Evolutionary conservation across 2,329 filamentous ascomycete species (phyloP).

Genomic region (Fusarium zealandicum): DNA sequence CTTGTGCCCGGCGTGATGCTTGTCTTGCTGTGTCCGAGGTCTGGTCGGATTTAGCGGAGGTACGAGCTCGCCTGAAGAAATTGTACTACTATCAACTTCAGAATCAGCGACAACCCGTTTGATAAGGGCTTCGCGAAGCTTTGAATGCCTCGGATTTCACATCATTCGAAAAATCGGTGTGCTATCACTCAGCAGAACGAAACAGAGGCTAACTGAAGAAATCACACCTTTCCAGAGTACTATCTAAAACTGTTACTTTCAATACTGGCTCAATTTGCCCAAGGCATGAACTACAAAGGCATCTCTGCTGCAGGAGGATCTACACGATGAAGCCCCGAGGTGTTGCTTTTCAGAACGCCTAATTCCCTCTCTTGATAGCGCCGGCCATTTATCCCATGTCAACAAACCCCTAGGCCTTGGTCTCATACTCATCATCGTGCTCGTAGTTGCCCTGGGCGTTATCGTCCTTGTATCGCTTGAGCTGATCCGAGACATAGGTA

Average conservation of each 20-base stretch:
- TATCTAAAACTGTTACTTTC: not conserved
- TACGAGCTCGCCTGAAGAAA: not conserved
- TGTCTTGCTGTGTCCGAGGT: not conserved
- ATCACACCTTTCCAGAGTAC: not conserved
- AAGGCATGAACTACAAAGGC: conserved; percentile 19
- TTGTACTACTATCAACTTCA: not conserved
- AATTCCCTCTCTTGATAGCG: conserved; percentile 15
- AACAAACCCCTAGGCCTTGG: conserved; percentile 42
- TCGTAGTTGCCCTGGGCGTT: conserved; percentile 36
- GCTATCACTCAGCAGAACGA: not conserved
- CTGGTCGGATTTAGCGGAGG: conserved; percentile 7
- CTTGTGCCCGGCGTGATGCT: conserved; percentile 16
- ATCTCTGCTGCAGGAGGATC: conserved; percentile 5
- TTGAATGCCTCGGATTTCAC: not conserved
- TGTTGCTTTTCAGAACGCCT: conserved; percentile 32
- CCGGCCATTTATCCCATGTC: conserved; percentile 7
- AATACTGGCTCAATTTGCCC: conserved; percentile 22
- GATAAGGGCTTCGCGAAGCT: not conserved
- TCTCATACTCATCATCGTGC: conserved; percentile 57
- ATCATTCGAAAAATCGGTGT: not conserved
- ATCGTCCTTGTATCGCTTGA: conserved; percentile 68
- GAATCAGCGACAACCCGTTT: not conserved
- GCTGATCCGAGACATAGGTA: conserved; percentile 81
- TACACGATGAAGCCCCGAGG: conserved; percentile 5
- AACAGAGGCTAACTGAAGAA: not conserved